phyloP scores from a whole-genome alignment of 345 rosid species.

The Euphorbia peplus region DNA sequence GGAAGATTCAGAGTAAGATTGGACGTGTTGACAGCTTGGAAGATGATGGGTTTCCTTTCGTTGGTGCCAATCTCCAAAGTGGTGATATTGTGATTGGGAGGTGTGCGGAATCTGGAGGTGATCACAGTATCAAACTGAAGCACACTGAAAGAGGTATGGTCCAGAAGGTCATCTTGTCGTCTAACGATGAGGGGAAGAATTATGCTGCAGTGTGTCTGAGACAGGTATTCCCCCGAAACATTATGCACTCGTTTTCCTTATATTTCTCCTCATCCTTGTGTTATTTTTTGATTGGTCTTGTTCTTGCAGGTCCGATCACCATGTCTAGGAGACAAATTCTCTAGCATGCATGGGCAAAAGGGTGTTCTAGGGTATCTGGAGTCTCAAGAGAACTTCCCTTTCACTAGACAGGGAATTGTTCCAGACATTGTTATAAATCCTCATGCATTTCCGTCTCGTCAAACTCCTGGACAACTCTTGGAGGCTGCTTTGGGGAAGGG shows the following conservation, averaged over 20 bases:
- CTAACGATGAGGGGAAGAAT: slow-evolving; percentile 93
- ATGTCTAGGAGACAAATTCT: slow-evolving; percentile 88
- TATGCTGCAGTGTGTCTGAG: slow-evolving; percentile 80
- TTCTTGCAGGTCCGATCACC: slow-evolving; percentile 71
- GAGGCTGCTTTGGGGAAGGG: slow-evolving; percentile 95
- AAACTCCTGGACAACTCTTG: slow-evolving; percentile 88
- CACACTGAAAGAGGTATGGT: slow-evolving; percentile 92
- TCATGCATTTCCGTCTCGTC: slow-evolving; percentile 91
- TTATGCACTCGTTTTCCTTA: neutral
- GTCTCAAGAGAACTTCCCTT: slow-evolving; percentile 88
- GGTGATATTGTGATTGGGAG: slow-evolving; percentile 90
- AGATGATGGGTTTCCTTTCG: slow-evolving; percentile 81
- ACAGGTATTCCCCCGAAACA: slow-evolving; percentile 45
- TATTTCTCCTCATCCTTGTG: neutral
- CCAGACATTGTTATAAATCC: slow-evolving; percentile 90
- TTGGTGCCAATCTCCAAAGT: slow-evolving; percentile 76
- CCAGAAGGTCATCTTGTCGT: slow-evolving; percentile 80
- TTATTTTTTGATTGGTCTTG: neutral
- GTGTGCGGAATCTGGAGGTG: slow-evolving; percentile 73
- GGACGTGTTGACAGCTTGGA: slow-evolving; percentile 86
- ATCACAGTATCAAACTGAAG: slow-evolving; percentile 78
- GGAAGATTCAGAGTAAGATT: slow-evolving; percentile 62
- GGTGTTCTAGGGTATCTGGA: slow-evolving; percentile 89
- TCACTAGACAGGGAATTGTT: slow-evolving; percentile 86
- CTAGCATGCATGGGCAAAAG: slow-evolving; percentile 98